Evolutionary conservation across 495 filamentous ascomycete species (phyloP).

Genomic region (Talaromyces stipitatus): DNA sequence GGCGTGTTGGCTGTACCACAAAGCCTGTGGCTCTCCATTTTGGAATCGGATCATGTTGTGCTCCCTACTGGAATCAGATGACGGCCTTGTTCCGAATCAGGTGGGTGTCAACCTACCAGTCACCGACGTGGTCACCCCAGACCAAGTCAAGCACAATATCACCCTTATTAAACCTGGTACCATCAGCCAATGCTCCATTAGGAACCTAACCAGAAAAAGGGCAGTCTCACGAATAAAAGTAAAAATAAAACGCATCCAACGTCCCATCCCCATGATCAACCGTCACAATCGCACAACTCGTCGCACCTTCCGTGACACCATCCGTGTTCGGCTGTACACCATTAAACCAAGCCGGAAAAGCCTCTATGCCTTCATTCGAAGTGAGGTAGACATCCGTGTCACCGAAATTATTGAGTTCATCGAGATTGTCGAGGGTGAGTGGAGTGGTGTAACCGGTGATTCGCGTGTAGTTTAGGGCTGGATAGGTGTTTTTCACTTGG

Average conservation of each 20-base stretch:
- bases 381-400: slow-evolving; percentile 51
- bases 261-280: slow-evolving; percentile 45
- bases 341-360: slow-evolving; percentile 45
- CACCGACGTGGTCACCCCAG: slow-evolving; percentile 56
- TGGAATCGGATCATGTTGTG: slow-evolving; percentile 63
- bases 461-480: slow-evolving; percentile 43
- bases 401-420: slow-evolving; percentile 41
- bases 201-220: background rate
- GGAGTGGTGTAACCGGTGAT: slow-evolving; percentile 34
- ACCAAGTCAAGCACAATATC: slow-evolving; percentile 40
- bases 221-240: slow-evolving; percentile 52
- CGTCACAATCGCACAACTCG: slow-evolving; percentile 45
- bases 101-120: slow-evolving; percentile 35
- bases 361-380: slow-evolving; percentile 47
- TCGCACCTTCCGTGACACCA: slow-evolving; percentile 39
- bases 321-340: slow-evolving; percentile 39
- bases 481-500: slow-evolving; percentile 48
- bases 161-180: slow-evolving; percentile 40
- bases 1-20: slow-evolving; percentile 60
- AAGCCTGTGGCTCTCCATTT: slow-evolving; percentile 44
- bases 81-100: background rate
- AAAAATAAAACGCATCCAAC: slow-evolving; percentile 62
- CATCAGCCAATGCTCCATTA: background rate
- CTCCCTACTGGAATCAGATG: slow-evolving; percentile 30
- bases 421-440: slow-evolving; percentile 48